Evolutionary conservation across 768 basidiomycete genomes (phyloP).

Genomic region (Austroboletus eburneus): DNA sequence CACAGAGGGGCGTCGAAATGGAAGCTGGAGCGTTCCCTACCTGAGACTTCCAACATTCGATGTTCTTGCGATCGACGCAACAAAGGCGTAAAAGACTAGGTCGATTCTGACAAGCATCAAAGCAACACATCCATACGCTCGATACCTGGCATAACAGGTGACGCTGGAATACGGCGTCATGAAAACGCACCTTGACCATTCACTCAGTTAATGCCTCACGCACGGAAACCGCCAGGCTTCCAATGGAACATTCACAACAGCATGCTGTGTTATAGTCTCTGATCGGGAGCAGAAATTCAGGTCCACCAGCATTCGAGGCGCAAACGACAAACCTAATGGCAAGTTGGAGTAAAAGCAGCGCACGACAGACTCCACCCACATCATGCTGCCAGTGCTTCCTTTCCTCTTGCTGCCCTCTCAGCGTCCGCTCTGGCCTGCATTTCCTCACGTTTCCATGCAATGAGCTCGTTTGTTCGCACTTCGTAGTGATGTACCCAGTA

Average conservation of each 20-base stretch:
- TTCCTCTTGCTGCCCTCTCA: constrained; percentile 11
- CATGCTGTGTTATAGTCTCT: constrained; percentile 6
- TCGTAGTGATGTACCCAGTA: constrained; percentile 76
- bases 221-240: constrained; percentile 9
- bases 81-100: neutral
- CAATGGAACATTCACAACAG: constrained; percentile 13
- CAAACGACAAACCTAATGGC: constrained; percentile 24
- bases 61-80: constrained; percentile 15
- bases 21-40: constrained; percentile 8
- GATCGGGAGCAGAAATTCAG: constrained; percentile 9
- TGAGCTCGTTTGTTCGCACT: constrained; percentile 51
- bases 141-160: neutral
- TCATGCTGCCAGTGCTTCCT: constrained; percentile 24
- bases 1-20: constrained; percentile 10
- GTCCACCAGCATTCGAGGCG: neutral
- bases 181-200: neutral
- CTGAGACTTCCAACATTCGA: constrained; percentile 2
- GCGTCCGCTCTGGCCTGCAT: constrained; percentile 46
- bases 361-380: constrained; percentile 3
- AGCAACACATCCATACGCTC: neutral
- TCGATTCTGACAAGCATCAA: neutral
- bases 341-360: neutral
- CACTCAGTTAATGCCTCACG: neutral
- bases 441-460: constrained; percentile 60
- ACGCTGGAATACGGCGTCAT: neutral